phyloP scores from a whole-genome alignment of 495 filamentous ascomycete species.

The Xylona heveae region DNA sequence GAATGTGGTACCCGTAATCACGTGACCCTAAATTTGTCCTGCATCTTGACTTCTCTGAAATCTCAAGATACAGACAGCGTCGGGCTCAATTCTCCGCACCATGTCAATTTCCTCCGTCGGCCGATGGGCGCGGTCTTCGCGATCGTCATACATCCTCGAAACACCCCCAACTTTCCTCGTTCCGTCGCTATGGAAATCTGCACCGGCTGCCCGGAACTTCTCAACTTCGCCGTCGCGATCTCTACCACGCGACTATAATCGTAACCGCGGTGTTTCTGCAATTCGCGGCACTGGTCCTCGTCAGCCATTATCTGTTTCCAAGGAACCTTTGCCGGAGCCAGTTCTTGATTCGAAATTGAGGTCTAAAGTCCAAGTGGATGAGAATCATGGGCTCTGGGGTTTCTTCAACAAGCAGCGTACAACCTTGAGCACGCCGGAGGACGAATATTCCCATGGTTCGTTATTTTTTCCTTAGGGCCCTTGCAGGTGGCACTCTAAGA shows the following conservation, averaged over 20 bases:
- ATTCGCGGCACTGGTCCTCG: slow-evolving; percentile 57
- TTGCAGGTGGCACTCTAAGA: background rate
- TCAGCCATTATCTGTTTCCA: slow-evolving; percentile 43
- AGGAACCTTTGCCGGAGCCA: slow-evolving; percentile 54
- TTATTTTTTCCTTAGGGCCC: background rate
- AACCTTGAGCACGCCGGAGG: slow-evolving; percentile 42
- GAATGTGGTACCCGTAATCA: background rate
- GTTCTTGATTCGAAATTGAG: slow-evolving; percentile 27
- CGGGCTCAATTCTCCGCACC: background rate
- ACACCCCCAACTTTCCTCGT: slow-evolving; percentile 5
- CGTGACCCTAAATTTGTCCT: background rate
- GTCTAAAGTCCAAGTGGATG: slow-evolving; percentile 32
- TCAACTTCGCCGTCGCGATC: slow-evolving; percentile 13
- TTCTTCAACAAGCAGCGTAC: slow-evolving; percentile 59
- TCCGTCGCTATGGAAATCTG: slow-evolving; percentile 1
- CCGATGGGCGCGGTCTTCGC: background rate
- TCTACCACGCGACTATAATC: slow-evolving; percentile 33
- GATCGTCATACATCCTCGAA: background rate
- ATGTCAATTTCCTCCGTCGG: background rate
- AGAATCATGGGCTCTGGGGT: slow-evolving; percentile 75
- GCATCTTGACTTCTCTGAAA: background rate
- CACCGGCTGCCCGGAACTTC: slow-evolving; percentile 8
- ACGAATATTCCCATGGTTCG: slow-evolving; percentile 44
- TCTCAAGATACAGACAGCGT: background rate
- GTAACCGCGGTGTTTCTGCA: slow-evolving; percentile 58